Conservation (phyloP, 2,329 filamentous ascomycete species). For the Colletotrichum theobromicola region DNA sequence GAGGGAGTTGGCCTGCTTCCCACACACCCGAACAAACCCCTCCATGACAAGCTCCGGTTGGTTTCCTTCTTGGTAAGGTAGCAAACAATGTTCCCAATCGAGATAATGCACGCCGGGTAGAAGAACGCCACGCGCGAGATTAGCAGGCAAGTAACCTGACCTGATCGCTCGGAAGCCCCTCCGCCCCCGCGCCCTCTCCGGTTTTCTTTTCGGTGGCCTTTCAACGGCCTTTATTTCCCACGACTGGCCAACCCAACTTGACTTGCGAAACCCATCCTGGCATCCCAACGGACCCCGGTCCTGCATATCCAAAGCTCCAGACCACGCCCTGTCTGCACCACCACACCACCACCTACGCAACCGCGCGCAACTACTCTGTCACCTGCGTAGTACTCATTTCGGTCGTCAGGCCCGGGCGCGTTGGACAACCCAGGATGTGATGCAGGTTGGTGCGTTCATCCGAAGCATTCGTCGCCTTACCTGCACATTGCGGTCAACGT, state of each 20-base stretch:
- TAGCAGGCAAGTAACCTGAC: not conserved
- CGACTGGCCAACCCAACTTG: not conserved
- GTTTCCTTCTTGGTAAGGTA: conserved; percentile 6
- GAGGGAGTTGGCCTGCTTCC: conserved; percentile 6
- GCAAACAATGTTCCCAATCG: conserved; percentile 13
- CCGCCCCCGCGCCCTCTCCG: not conserved
- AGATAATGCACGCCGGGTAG: conserved; percentile 1
- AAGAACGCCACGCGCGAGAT: not conserved
- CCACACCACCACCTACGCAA: not conserved
- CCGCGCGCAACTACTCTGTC: not conserved
- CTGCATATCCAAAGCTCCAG: not conserved
- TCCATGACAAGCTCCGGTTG: conserved; percentile 19
- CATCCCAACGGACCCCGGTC: not conserved
- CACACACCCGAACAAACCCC: conserved; percentile 13
- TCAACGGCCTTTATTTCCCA: not conserved
- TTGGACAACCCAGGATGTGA: not conserved
- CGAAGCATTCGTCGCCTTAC: not conserved
- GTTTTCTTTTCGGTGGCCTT: not conserved
- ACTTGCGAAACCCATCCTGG: not conserved
- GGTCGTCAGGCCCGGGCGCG: not conserved
- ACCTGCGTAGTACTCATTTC: not conserved
- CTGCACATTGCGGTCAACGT: not conserved
- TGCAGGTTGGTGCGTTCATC: conserved; percentile 5
- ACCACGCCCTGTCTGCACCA: not conserved
- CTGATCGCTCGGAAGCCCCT: not conserved